These are phyloP conservation scores for Trichosporon sp. DNA, from an alignment of 1,284 basidiomycete genomes.

Conservation along the genomic window DNA sequence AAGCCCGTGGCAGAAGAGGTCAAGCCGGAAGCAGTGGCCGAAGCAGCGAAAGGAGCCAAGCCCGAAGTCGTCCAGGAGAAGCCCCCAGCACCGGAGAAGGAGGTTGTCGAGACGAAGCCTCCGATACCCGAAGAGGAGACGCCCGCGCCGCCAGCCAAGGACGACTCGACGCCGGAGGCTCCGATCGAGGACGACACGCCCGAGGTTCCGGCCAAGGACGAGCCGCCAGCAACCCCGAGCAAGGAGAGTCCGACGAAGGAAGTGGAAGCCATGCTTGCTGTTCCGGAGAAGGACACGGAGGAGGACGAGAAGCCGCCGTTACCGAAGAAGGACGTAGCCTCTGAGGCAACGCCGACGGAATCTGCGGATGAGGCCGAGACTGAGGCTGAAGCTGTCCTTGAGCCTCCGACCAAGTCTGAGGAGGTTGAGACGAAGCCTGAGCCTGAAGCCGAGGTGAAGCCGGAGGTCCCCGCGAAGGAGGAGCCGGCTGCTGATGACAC, in stretches of 20 bases:
- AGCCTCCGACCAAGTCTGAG: not conserved
- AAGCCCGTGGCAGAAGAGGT: conserved; percentile 5
- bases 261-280: conserved; percentile 7
- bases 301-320: conserved; percentile 1
- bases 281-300: conserved; percentile 5
- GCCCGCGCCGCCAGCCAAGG: conserved; percentile 25
- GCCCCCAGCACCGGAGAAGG: not conserved
- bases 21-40: not conserved
- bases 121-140: not conserved
- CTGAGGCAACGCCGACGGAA: conserved; percentile 9
- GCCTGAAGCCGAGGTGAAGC: not conserved
- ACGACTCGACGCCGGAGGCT: conserved; percentile 7
- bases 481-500: not conserved
- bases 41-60: not conserved
- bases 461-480: not conserved
- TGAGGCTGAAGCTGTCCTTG: not conserved
- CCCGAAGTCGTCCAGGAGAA: not conserved
- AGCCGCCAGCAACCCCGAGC: not conserved
- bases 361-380: conserved; percentile 22
- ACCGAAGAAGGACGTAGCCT: not conserved
- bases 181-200: not conserved
- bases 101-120: not conserved
- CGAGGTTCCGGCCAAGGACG: not conserved
- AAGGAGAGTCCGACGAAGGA: conserved; percentile 10
- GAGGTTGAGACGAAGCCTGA: not conserved